These are phyloP conservation scores for Microcyclosporella mali DNA, from an alignment of 2,329 filamentous ascomycete species.

Conservation along the genomic window DNA sequence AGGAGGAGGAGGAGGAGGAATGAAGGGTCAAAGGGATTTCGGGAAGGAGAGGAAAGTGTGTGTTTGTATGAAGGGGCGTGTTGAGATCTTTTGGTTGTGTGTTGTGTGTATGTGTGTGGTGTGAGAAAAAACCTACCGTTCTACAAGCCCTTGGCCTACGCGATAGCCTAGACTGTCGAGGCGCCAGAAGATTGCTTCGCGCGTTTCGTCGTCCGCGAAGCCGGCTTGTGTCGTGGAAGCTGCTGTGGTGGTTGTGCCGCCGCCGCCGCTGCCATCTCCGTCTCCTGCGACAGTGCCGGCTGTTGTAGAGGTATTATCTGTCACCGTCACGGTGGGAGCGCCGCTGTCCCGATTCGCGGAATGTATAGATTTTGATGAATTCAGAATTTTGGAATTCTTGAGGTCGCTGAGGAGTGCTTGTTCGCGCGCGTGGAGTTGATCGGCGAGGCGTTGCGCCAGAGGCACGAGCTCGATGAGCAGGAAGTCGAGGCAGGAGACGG, in stretches of 20 bases:
- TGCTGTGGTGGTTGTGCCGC: slow-evolving; percentile 4
- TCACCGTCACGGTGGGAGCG: slow-evolving; percentile 11
- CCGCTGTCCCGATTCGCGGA: slow-evolving; percentile 14
- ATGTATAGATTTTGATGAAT: slow-evolving; percentile 2
- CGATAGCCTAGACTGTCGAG: slow-evolving; percentile 82
- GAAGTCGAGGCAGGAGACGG: slow-evolving; percentile 83
- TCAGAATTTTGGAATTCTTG: slow-evolving; percentile 24
- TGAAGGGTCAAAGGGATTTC: no score
- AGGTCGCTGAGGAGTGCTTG: slow-evolving; percentile 35
- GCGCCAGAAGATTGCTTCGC: slow-evolving; percentile 78
- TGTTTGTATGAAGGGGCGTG: no score
- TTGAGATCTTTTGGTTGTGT: background rate
- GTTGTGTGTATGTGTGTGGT: background rate
- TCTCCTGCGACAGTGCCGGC: slow-evolving; percentile 1
- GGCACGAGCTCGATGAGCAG: slow-evolving; percentile 95
- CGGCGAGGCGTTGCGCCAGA: slow-evolving; percentile 78
- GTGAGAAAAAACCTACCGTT: slow-evolving; percentile 56
- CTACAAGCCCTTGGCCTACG: slow-evolving; percentile 85
- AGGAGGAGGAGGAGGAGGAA: background rate
- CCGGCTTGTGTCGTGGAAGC: background rate
- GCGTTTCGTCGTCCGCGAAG: slow-evolving; percentile 65
- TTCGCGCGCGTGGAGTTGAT: slow-evolving; percentile 57
- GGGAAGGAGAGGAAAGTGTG: no score
- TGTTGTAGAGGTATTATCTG: slow-evolving; percentile 9
- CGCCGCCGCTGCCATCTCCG: slow-evolving; percentile 3